Percentiles rank a stretch among this genome's conserved stretches.
Conservation (phyloP, 306 rosid genomes). For the Dryas alaskensis region DNA sequence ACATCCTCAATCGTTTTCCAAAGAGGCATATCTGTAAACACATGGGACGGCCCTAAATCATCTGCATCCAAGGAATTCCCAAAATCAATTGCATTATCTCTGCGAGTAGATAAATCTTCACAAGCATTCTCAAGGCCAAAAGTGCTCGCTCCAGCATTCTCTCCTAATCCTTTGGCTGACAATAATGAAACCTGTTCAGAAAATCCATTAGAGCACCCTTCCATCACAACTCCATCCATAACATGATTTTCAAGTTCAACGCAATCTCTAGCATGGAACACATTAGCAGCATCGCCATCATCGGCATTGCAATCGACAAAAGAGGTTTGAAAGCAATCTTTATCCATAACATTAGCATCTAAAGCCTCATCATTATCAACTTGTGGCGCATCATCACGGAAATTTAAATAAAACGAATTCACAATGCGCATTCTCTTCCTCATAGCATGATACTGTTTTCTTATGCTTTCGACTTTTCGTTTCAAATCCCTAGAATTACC, state of each 20-base stretch:
- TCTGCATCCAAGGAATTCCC: conserved; percentile 34
- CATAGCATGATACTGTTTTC: conserved; percentile 42
- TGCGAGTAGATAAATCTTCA: conserved; percentile 14
- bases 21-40: conserved; percentile 37
- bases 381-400: neutral
- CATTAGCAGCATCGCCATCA: neutral
- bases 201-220: conserved; percentile 7
- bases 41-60: conserved; percentile 42
- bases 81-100: conserved; percentile 36
- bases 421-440: conserved; percentile 42
- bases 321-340: conserved; percentile 11
- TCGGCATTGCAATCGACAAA: conserved; percentile 4
- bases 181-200: neutral
- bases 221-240: neutral
- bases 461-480: conserved; percentile 42
- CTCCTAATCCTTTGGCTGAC: neutral
- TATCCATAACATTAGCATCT: conserved; percentile 24
- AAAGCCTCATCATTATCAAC: conserved; percentile 20
- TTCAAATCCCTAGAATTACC: conserved; percentile 31
- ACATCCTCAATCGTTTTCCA: conserved; percentile 65
- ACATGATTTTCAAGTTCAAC: neutral
- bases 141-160: conserved; percentile 15
- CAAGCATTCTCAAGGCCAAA: conserved; percentile 10
- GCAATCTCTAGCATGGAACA: neutral
- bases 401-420: conserved; percentile 30